These are phyloP conservation scores for Acanthamoeba royreba DNA, from an alignment of 208 protist species.

Conservation along the genomic window DNA sequence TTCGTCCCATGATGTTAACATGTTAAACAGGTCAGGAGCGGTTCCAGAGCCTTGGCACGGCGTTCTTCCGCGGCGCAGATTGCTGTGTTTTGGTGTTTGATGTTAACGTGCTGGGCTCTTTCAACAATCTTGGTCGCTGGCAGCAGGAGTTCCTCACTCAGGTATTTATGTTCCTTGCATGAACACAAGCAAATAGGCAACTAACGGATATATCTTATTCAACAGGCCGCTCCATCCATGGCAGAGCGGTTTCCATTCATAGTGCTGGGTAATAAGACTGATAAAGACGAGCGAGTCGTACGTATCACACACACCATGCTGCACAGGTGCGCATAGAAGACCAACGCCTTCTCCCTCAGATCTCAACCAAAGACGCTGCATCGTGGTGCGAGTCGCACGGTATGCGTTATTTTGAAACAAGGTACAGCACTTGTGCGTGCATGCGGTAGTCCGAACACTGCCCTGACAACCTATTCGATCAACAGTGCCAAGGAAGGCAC, in stretches of 20 bases:
- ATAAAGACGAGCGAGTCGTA: constrained; percentile 80
- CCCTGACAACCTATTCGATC: neutral
- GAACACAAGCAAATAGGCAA: too few species aligned
- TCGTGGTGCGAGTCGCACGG: neutral
- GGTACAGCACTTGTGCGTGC: neutral
- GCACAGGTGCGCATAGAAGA: neutral
- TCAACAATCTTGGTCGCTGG: constrained; percentile 43
- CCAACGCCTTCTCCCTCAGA: neutral
- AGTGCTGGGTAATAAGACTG: constrained; percentile 96
- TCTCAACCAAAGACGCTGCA: neutral
- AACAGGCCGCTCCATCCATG: constrained; percentile 23
- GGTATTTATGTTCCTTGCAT: too few species aligned
- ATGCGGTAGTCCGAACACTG: neutral
- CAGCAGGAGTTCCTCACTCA: constrained; percentile 43
- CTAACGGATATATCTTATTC: too few species aligned
- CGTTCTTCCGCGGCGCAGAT: constrained; percentile 62
- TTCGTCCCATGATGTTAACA: too few species aligned
- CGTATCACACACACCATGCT: neutral
- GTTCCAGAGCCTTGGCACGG: constrained; percentile 54
- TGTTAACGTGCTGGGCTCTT: constrained; percentile 55
- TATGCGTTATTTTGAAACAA: constrained; percentile 11
- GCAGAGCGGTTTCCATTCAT: constrained; percentile 89
- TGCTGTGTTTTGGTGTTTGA: constrained; percentile 77
- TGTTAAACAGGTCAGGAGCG: constrained; percentile 47
- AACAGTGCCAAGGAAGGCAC: neutral